A percentile compares a stretch with the other conserved stretches of the same genome.
Evolutionary conservation across 2,329 filamentous ascomycete species (phyloP).

Genomic region (Talaromyces rugulosus): DNA sequence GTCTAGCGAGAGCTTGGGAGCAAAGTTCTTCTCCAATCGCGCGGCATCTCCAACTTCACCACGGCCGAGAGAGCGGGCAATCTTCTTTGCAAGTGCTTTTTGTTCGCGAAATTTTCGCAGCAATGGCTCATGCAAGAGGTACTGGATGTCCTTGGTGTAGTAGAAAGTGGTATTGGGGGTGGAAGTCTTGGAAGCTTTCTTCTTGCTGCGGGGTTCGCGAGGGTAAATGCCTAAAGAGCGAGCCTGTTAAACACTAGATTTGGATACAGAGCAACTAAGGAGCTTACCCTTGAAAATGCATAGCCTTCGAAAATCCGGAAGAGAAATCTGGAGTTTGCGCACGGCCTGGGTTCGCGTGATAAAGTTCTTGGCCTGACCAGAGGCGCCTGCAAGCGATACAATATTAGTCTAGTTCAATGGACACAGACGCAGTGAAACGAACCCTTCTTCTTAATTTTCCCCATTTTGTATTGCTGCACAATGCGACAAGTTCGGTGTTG

Average conservation of each 20-base stretch:
- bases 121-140: constrained; percentile 92
- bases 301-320: constrained; percentile 94
- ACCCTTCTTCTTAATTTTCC: constrained; percentile 85
- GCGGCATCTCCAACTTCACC: constrained; percentile 87
- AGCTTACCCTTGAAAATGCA: constrained; percentile 89
- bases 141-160: constrained; percentile 94
- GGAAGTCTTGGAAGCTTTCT: constrained; percentile 89
- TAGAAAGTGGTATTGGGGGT: constrained; percentile 90
- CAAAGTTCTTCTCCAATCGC: constrained; percentile 85
- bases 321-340: constrained; percentile 93
- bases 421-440: constrained; percentile 16
- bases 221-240: constrained; percentile 76
- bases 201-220: constrained; percentile 92
- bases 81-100: constrained; percentile 96
- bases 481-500: constrained; percentile 21
- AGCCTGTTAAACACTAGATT: background rate
- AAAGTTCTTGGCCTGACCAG: constrained; percentile 96
- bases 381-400: constrained; percentile 53
- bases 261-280: background rate
- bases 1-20: constrained; percentile 84
- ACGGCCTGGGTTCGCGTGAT: constrained; percentile 96
- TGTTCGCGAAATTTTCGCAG: constrained; percentile 94
- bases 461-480: constrained; percentile 50
- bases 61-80: constrained; percentile 82
- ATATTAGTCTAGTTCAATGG: constrained; percentile 5